Base-by-base conservation (phyloP, 2,329 filamentous ascomycete genomes). In the Emmonsiellopsis sp. region DNA sequence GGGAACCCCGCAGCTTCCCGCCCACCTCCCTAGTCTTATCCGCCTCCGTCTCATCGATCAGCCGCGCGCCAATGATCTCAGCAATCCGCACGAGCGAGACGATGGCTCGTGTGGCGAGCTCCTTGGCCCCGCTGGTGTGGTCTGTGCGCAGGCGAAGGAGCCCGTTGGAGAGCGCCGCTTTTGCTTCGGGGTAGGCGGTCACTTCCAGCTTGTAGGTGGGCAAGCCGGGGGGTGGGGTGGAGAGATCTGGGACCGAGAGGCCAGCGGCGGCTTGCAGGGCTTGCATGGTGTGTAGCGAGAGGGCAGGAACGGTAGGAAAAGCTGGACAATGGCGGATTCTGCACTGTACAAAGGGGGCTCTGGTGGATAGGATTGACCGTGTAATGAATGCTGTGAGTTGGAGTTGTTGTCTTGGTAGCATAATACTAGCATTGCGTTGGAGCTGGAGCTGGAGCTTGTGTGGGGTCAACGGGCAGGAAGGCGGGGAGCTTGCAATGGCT, bases 61-160 rank as follows among this genome's bases (percentile, higher is more conserved):
- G 39, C 13, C 46, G 42, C 17, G 34, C 32, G 6, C 67, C 63
- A 39, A 74, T 66, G 47, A 63, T 61, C 5, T 57, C 55, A 2
- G 78, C 63, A 2, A 83, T 68, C 8, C 77, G 68, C 5, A 71
- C 66, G 27, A 86, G 73, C 1, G 74, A 70, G 0, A 60, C 58
- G 2, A 87, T 63, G 0, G 82, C 79, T 31, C 72, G 74, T 0
- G 72, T 67, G 0, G 83, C 82, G 47, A 87, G 65, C 58, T 82
- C 75, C 45, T 78, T 72, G 0, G 83, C 80, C 1, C 82, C 82
- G 57, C 79, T 83, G 55, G 77, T 70, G 55, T 82, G 77, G 56
- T 86, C 82, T 4, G 71, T 63, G 50, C 72, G 74, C n/a, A 87
- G 65, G 5, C 60, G 60, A 2, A 72, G 61, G 10, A 86, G 65